phyloP scores from a whole-genome alignment of 1,284 basidiomycete species.

The Ceratobasidium sp. region DNA sequence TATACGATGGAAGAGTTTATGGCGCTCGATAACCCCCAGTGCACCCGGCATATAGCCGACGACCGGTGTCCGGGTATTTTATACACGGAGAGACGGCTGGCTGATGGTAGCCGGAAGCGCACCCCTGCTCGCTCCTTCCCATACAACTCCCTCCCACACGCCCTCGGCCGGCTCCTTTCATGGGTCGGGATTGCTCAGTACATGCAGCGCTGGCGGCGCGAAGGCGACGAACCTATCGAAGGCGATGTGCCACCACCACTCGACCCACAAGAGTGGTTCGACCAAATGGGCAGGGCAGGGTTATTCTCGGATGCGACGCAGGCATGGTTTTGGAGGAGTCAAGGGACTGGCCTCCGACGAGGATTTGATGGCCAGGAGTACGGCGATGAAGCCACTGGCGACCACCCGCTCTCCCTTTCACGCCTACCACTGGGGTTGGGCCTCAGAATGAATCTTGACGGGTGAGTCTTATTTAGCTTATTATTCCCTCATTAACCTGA shows the following conservation, averaged over 20 bases:
- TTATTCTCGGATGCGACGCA: background rate
- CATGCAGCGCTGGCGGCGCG: background rate
- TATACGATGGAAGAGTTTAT: background rate
- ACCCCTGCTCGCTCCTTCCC: constrained; percentile 8
- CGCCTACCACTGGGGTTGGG: constrained; percentile 5
- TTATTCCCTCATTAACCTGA: background rate
- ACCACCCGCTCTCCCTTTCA: background rate
- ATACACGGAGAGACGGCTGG: background rate
- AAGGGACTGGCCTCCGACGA: background rate
- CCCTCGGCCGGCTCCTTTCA: constrained; percentile 5
- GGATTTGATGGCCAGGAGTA: background rate
- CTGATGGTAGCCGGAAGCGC: constrained; percentile 7
- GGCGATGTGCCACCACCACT: background rate
- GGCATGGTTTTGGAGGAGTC: background rate
- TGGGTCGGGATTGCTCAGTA: background rate
- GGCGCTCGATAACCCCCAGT: constrained; percentile 1
- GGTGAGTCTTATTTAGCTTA: background rate
- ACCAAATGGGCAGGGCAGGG: background rate
- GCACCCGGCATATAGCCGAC: background rate
- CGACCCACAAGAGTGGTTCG: background rate
- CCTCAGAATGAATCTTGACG: background rate
- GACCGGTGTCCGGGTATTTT: constrained; percentile 4
- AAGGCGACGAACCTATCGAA: background rate
- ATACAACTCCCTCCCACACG: background rate
- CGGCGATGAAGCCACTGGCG: background rate